phyloP scores from a whole-genome alignment of 495 filamentous ascomycete species.

The Penicillium psychrofluorescens region DNA sequence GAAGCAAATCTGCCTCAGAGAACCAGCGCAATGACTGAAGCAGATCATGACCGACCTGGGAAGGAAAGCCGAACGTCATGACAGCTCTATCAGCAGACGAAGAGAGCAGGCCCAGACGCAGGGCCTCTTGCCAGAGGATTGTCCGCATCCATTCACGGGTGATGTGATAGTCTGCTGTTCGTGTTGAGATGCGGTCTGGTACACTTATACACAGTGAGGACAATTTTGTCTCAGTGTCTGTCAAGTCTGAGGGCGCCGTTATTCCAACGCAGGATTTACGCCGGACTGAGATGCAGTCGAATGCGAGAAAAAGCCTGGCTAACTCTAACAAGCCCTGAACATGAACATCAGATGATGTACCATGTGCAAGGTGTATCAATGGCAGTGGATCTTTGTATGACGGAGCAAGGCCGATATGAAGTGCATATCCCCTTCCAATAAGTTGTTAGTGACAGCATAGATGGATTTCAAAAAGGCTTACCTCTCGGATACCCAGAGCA shows the following conservation, averaged over 20 bases:
- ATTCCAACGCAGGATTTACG: neutral
- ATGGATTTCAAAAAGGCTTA: neutral
- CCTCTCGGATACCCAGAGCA: conserved; percentile 29
- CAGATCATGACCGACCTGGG: conserved; percentile 62
- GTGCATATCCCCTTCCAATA: conserved; percentile 17
- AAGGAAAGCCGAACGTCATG: conserved; percentile 65
- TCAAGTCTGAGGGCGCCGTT: conserved; percentile 1
- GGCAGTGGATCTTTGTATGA: conserved; percentile 14
- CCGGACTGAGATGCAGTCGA: conserved; percentile 13
- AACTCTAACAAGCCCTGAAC: conserved; percentile 20
- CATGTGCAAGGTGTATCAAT: conserved; percentile 1
- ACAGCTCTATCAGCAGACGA: conserved; percentile 34
- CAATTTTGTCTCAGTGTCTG: conserved; percentile 13
- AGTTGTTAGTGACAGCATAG: neutral
- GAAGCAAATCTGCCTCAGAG: conserved; percentile 19
- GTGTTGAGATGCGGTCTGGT: conserved; percentile 7
- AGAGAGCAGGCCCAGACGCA: conserved; percentile 44
- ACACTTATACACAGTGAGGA: conserved; percentile 10
- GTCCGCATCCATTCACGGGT: conserved; percentile 63
- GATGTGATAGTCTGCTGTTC: conserved; percentile 23
- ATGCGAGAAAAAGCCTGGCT: conserved; percentile 18
- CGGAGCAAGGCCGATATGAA: conserved; percentile 23
- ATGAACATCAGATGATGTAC: conserved; percentile 7
- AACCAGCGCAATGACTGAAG: conserved; percentile 33
- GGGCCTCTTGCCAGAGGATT: conserved; percentile 67